Percentiles rank a stretch among this genome's conserved stretches.
Evolutionary conservation across 768 basidiomycete genomes (phyloP).

Genomic region (Leccinum imitatum): DNA sequence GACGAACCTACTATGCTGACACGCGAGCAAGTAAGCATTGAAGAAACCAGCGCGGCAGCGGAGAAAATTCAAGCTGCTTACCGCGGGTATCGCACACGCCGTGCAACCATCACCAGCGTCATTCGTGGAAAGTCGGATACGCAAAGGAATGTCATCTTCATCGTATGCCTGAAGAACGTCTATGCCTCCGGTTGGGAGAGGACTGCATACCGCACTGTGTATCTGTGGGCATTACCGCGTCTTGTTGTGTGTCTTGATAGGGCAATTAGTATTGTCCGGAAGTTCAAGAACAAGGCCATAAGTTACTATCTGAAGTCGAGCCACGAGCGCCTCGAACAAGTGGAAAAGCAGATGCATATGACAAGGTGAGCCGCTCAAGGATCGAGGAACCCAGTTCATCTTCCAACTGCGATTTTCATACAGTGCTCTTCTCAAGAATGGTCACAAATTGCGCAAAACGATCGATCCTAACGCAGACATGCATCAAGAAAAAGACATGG

Average conservation of each 20-base stretch:
- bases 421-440: constrained; percentile 30
- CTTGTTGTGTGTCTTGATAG: constrained; percentile 42
- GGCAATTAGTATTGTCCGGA: constrained; percentile 22
- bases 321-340: constrained; percentile 38
- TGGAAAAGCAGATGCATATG: constrained; percentile 29
- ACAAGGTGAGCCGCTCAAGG: constrained; percentile 31
- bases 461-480: constrained; percentile 33
- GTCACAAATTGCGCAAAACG: constrained; percentile 28
- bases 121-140: constrained; percentile 16
- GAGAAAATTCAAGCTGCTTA: constrained; percentile 21
- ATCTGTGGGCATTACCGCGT: constrained; percentile 39
- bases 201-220: constrained; percentile 36
- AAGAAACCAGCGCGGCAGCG: constrained; percentile 20
- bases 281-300: constrained; percentile 34
- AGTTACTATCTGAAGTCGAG: constrained; percentile 25
- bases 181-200: constrained; percentile 29
- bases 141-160: constrained; percentile 25
- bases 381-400: neutral
- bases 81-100: constrained; percentile 10
- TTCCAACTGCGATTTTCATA: neutral
- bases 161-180: constrained; percentile 29
- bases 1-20: constrained; percentile 14
- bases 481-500: constrained; percentile 26
- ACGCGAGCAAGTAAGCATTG: constrained; percentile 19
- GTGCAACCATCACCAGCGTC: constrained; percentile 3